A percentile compares a stretch with the other conserved stretches of the same genome.
Evolutionary conservation across 257 asterid genomes (phyloP).

Genomic region (Catharanthus roseus): DNA sequence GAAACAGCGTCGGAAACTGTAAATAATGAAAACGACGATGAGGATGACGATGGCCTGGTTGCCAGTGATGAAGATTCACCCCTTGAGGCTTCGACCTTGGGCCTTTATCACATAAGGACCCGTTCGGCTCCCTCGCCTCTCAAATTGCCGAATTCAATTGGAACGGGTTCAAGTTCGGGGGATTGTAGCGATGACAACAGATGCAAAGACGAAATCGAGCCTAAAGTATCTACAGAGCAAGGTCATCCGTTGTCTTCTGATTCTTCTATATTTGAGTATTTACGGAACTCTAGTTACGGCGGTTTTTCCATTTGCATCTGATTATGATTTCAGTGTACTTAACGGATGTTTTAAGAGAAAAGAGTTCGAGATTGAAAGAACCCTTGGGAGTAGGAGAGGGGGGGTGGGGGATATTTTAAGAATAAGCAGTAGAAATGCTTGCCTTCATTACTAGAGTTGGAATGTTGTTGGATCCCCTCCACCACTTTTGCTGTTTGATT

Average conservation of each 20-base stretch:
- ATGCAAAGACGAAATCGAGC: conserved; percentile 23
- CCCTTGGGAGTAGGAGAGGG: neutral
- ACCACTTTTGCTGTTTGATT: neutral
- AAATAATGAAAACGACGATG: conserved; percentile 18
- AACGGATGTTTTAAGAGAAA: neutral
- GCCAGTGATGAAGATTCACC: conserved; percentile 24
- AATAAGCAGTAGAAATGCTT: neutral
- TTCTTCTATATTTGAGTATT: neutral
- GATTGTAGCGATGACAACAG: conserved; percentile 7
- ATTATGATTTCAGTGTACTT: neutral
- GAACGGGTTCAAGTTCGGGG: conserved; percentile 14
- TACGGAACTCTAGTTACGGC: neutral
- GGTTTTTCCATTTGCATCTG: neutral
- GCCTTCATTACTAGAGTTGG: neutral
- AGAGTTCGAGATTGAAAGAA: neutral
- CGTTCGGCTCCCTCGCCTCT: conserved; percentile 55
- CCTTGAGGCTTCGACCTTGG: conserved; percentile 48
- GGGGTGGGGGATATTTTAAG: neutral
- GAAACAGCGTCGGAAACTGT: conserved; percentile 15
- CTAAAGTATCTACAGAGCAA: conserved; percentile 25
- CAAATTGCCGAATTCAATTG: conserved; percentile 27
- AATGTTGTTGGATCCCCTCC: neutral
- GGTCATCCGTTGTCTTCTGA: conserved; percentile 8
- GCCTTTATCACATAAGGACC: conserved; percentile 75
- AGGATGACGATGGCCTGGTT: conserved; percentile 14